Percentiles rank a stretch among this genome's conserved stretches.
phyloP scores from a whole-genome alignment of 2,329 filamentous ascomycete genomes.

The Apiospora koreana region DNA sequence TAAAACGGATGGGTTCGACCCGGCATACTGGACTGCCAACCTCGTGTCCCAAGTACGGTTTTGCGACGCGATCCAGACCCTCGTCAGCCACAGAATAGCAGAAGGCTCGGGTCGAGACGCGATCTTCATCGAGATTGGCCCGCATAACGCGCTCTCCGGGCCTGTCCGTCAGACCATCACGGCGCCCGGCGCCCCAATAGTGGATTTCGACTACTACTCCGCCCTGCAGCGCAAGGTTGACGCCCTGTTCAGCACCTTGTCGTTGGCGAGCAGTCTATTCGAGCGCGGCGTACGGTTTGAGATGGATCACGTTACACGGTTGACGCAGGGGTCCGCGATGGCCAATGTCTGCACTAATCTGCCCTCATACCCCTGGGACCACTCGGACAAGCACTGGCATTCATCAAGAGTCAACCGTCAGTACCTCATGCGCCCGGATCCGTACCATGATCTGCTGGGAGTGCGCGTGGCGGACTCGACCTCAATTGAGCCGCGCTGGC shows the following conservation, averaged over 20 bases:
- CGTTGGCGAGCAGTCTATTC: constrained; percentile 31
- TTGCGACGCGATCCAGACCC: not conserved
- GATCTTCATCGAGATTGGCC: not conserved
- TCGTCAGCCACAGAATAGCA: not conserved
- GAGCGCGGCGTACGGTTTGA: constrained; percentile 2
- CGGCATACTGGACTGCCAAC: constrained; percentile 22
- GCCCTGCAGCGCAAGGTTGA: not conserved
- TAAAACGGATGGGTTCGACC: constrained; percentile 19
- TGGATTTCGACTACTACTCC: no score
- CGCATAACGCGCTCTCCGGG: constrained; percentile 4
- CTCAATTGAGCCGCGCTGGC: constrained; percentile 8
- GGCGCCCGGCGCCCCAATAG: no score
- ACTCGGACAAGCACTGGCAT: constrained; percentile 30
- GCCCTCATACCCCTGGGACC: not conserved
- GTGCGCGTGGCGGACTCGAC: no score
- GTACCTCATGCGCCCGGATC: constrained; percentile 34
- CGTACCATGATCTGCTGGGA: constrained; percentile 37
- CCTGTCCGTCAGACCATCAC: not conserved
- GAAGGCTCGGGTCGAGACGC: not conserved
- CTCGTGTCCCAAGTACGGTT: not conserved
- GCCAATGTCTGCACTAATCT: no score
- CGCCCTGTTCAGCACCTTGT: constrained; percentile 22
- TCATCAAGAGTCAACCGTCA: constrained; percentile 32
- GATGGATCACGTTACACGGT: no score
- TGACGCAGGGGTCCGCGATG: no score